Evolutionary conservation across 805 yeast genomes (phyloP), one percentile per base, ranked within the genome.

Genomic region (Starmerella apicola): DNA sequence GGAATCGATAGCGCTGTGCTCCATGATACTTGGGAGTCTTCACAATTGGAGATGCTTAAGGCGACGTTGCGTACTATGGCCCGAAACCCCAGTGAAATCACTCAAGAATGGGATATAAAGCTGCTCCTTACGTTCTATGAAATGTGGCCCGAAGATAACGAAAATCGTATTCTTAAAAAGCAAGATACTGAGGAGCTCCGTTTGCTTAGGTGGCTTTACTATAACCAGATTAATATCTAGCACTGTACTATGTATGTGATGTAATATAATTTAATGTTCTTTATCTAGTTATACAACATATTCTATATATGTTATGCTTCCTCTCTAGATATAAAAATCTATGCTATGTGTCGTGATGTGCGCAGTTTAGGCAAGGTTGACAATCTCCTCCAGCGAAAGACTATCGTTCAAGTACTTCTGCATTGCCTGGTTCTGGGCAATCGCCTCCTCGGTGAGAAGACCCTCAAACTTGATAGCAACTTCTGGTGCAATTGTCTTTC

Each of bases 401-500:
- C 49, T 41, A 29, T 41, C 48, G 25, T 36, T 38, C 17, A 52
- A 33, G 36, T 36, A 42, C 40, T 37, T 31, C 37, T 45, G 48
- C 15, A 49, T 42, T 24, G 29, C 18, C 10, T 31, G 42, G 41
- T 53, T 53, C 36, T 39, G 36, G 18, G 30, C 50, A 42, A 63
- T 74, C 20, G 67, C 74, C 38, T 68, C 71, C 1, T 70, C 75
- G 40, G 64, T 70, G 54, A 65, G 70, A 21, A 76, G 56, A 0
- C 80, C 84, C 51, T 76, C 69, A 30, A 61, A 62, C 46, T 65
- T 63, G 18, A 84, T 49, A 3, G 76, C 76, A 4, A 70, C 78
- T 16, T 53, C 61, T 2, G 95, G 95, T 4, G 66, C 55, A 34
- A 86, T 69, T 0, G 96, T 85, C 53, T 72, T 70, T 51, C 93